phyloP scores from a whole-genome alignment of 2,329 filamentous ascomycete genomes.

The Talaromyces verruculosus region DNA sequence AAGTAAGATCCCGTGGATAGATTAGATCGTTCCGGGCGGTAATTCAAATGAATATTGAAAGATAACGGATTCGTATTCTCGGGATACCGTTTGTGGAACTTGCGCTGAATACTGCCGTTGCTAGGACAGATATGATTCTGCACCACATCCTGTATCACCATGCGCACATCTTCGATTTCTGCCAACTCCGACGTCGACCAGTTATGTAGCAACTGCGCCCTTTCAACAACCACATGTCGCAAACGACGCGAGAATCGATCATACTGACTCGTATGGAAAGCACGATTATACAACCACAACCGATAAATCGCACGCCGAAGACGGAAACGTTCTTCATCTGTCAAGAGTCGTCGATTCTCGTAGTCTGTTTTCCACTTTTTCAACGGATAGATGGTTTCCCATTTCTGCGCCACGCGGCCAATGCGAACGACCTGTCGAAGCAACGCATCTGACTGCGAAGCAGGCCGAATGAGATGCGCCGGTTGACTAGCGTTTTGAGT shows the following conservation, averaged over 20 bases:
- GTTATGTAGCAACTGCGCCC: constrained; percentile 59
- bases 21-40: constrained; percentile 34
- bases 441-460: constrained; percentile 56
- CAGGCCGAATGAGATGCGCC: constrained; percentile 54
- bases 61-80: constrained; percentile 51
- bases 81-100: constrained; percentile 58
- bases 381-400: constrained; percentile 62
- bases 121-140: constrained; percentile 61
- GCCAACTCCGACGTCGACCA: constrained; percentile 57
- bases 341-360: constrained; percentile 56
- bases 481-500: constrained; percentile 62
- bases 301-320: constrained; percentile 61
- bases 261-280: constrained; percentile 57
- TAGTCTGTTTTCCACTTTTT: constrained; percentile 63
- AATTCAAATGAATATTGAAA: constrained; percentile 56
- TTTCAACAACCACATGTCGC: constrained; percentile 50
- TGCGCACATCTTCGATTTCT: constrained; percentile 60
- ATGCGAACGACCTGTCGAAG: constrained; percentile 56
- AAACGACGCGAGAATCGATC: constrained; percentile 52
- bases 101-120: constrained; percentile 59
- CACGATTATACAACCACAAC: constrained; percentile 59
- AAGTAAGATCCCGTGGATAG: constrained; percentile 16
- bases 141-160: constrained; percentile 57
- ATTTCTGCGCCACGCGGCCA: constrained; percentile 57
- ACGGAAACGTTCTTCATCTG: constrained; percentile 49